phyloP scores from a whole-genome alignment of 345 rosid species.

The Firmiana major region DNA sequence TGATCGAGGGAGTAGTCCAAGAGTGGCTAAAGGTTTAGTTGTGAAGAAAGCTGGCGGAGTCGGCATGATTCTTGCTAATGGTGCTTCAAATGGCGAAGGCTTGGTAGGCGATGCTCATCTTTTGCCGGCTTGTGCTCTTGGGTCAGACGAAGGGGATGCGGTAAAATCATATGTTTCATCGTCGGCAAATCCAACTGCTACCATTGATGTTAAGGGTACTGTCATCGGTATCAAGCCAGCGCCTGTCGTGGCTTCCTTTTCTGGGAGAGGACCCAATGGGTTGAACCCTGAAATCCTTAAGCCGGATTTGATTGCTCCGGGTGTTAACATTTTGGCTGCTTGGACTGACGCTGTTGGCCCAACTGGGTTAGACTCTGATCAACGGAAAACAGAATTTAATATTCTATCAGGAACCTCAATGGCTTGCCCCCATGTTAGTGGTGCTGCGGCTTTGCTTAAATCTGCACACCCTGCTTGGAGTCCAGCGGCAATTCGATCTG shows the following conservation, averaged over 20 bases:
- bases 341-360: constrained; percentile 82
- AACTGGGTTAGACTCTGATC: constrained; percentile 62
- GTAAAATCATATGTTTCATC: constrained; percentile 53
- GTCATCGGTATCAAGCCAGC: constrained; percentile 73
- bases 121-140: constrained; percentile 67
- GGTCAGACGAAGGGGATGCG: constrained; percentile 63
- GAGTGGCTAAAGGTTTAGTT: constrained; percentile 77
- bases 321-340: constrained; percentile 77
- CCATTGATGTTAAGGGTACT: constrained; percentile 71
- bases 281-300: constrained; percentile 71
- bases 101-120: constrained; percentile 80
- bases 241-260: constrained; percentile 81
- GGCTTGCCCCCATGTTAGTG: constrained; percentile 83
- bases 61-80: constrained; percentile 83
- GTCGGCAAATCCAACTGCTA: constrained; percentile 36
- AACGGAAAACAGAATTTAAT: constrained; percentile 66
- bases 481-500: constrained; percentile 67
- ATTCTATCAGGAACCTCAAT: constrained; percentile 82
- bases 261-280: constrained; percentile 69
- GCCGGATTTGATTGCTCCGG: constrained; percentile 79
- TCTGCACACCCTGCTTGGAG: constrained; percentile 82
- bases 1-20: constrained; percentile 69
- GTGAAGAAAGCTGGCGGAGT: constrained; percentile 84
- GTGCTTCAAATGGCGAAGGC: constrained; percentile 76
- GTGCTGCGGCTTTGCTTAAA: constrained; percentile 80